Evolutionary conservation across 257 asterid genomes (phyloP), one percentile per base, ranked within the genome.

Genomic region (Knoxia roxburghii): DNA sequence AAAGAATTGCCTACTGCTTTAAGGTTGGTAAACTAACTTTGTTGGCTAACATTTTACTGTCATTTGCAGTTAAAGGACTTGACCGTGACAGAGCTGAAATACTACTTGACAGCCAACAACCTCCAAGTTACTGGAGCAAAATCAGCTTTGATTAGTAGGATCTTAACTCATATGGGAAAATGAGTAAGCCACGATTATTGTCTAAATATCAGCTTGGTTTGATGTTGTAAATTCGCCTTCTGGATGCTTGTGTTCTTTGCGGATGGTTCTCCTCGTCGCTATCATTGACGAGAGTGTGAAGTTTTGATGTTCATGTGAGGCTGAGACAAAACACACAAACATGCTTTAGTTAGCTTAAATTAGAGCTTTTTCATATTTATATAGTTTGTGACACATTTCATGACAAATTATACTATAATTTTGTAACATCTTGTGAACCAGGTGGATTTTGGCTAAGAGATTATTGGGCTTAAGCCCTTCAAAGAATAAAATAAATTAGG

Each of bases 91-190:
- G 91, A 93, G 81, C 79, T 93, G 71, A 93, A 90, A 85, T 73
- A 55, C 71, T 93, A 89, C 72, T 84, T 93, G 75, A 68, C 63
- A 1, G 89, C 84, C 32, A 82, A 88, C 76, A 74, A 75, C 71
- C 81, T 86, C 43, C 76, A 90, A 23, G 79, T 90, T 62, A 66
- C 90, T 46, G 98, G 98, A 68, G 85, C 85, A 69, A 93, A 93
- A 83, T 86, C 87, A 54, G 87, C 82, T 52, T 76, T 93, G 49
- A 78, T 93, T 65, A 83, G 86, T 76, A 84, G 97, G 85, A 89
- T 93, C 69, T 75, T 93, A 69, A 86, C 82, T 76, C 96, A 93
- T 69, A 83, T 93, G 94, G 95, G 96, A 18, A 86, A 85, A 76
- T 93, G 75, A 87, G 27, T 3, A 46, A 21, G 18, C 13, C 12